Evolutionary conservation across 106 monocot genomes (phyloP).

Genomic region (Phalaenopsis equestris): DNA sequence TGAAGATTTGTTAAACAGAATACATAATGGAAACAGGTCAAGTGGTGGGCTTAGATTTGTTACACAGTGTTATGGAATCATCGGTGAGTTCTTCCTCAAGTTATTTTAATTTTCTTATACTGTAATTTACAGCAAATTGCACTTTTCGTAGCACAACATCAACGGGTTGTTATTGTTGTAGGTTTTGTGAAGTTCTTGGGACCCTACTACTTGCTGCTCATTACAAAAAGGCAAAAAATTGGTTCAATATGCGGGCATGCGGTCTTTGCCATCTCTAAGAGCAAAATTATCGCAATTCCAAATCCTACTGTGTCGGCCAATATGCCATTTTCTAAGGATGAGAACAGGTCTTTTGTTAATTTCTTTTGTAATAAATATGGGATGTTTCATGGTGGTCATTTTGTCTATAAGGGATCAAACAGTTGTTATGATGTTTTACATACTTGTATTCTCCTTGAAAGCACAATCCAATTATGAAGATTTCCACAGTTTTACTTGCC

Average conservation of each 20-base stretch:
- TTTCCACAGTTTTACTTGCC: neutral
- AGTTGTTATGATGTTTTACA: constrained; percentile 1
- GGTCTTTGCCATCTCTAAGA: constrained; percentile 68
- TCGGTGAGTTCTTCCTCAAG: constrained; percentile 42
- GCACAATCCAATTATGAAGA: neutral
- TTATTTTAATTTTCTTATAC: constrained; percentile 2
- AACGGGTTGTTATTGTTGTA: constrained; percentile 22
- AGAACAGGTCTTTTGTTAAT: constrained; percentile 61
- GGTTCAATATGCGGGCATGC: constrained; percentile 73
- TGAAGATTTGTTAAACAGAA: constrained; percentile 45
- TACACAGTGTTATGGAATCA: constrained; percentile 89
- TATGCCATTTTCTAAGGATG: constrained; percentile 54
- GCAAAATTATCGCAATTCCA: constrained; percentile 51
- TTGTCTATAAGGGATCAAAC: constrained; percentile 2
- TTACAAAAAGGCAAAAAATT: constrained; percentile 69
- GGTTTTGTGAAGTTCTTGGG: constrained; percentile 91
- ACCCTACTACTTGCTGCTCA: constrained; percentile 88
- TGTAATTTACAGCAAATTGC: neutral
- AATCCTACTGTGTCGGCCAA: constrained; percentile 26
- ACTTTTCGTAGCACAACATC: neutral
- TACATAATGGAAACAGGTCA: constrained; percentile 69
- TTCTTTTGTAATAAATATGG: constrained; percentile 14
- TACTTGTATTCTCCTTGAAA: neutral
- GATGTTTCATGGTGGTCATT: constrained; percentile 2
- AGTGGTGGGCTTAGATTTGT: constrained; percentile 79